A percentile compares a stretch with the other conserved stretches of the same genome.
These are phyloP conservation scores for Chaetomidium leptoderma DNA, from an alignment of 495 filamentous ascomycete genomes.

Conservation along the genomic window DNA sequence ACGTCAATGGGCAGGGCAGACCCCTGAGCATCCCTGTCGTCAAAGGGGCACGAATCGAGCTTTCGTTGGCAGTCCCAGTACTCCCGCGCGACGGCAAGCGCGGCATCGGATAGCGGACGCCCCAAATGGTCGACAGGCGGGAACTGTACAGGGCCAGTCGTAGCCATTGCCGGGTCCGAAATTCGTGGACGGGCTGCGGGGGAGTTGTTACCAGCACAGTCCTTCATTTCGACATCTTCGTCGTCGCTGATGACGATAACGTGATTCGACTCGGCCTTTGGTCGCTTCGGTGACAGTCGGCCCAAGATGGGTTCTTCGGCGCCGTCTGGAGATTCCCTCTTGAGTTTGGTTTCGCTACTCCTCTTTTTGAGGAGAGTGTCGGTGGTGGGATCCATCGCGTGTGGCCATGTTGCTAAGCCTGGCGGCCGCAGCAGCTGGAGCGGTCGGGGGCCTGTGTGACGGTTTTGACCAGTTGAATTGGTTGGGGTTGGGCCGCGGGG, in stretches of 20 bases:
- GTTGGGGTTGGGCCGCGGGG: too few species aligned
- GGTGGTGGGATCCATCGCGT: too few species aligned
- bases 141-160: neutral
- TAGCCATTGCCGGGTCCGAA: neutral
- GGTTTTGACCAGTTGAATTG: too few species aligned
- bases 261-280: neutral
- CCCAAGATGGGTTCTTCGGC: neutral
- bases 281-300: neutral
- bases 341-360: neutral
- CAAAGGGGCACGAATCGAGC: neutral
- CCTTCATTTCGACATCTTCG: neutral
- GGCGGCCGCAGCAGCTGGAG: too few species aligned
- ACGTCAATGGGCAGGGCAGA: neutral
- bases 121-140: neutral
- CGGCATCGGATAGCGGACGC: neutral
- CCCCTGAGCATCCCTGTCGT: neutral
- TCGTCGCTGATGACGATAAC: slow-evolving; percentile 4
- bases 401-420: too few species aligned
- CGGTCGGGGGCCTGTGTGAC: too few species aligned
- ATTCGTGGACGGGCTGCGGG: neutral
- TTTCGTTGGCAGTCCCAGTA: slow-evolving; percentile 6
- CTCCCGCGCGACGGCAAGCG: neutral
- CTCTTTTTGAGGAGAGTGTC: too few species aligned
- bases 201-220: neutral
- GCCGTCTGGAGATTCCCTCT: neutral